These are phyloP conservation scores for Penicillium sp. DNA, from an alignment of 2,329 filamentous ascomycete species.

Conservation along the genomic window DNA sequence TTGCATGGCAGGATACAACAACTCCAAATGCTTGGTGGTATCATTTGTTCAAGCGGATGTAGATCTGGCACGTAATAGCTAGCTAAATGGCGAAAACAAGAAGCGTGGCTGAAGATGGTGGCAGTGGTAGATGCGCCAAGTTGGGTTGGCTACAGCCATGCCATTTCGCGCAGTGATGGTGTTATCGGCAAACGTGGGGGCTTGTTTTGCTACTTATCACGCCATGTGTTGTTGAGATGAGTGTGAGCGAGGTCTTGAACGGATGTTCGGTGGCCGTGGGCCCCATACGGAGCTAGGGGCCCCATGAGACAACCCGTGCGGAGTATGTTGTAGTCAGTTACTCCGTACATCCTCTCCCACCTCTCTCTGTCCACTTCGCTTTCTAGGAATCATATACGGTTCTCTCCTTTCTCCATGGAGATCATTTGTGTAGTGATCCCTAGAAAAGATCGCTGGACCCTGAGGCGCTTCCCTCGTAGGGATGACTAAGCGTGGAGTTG, in stretches of 20 bases:
- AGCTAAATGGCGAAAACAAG: background rate
- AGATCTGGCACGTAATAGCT: background rate
- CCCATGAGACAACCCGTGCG: background rate
- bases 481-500: background rate
- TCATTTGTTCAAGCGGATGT: background rate
- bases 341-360: background rate
- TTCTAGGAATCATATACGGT: background rate
- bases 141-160: background rate
- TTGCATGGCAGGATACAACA: background rate
- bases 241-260: background rate
- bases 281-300: background rate
- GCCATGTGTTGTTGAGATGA: background rate
- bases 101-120: background rate
- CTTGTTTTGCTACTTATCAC: background rate
- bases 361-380: background rate
- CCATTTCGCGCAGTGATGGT: background rate
- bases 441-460: background rate
- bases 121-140: background rate
- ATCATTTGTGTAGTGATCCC: background rate
- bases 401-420: background rate
- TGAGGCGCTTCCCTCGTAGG: background rate
- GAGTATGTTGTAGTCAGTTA: background rate
- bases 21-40: background rate
- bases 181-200: background rate
- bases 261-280: background rate